Conservation (phyloP, 257 asterid species). For the Solanum arcanum region DNA sequence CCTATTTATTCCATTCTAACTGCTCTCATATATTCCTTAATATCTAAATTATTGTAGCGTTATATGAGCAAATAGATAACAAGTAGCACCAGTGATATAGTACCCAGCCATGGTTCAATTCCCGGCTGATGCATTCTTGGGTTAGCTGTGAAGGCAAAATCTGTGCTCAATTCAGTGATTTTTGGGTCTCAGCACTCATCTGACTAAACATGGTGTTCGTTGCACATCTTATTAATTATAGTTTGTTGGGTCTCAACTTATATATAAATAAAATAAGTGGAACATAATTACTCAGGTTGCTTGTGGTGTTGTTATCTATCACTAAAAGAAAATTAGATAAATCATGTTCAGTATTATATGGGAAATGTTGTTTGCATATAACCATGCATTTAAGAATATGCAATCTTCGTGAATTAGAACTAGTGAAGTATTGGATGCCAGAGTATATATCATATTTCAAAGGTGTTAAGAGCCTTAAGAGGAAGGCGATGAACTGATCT, state of each 20-base stretch:
- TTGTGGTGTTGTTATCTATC: no score
- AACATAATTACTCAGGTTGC: no score
- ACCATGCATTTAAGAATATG: neutral
- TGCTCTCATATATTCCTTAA: neutral
- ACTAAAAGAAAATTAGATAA: no score
- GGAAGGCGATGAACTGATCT: no score
- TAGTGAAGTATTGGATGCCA: neutral
- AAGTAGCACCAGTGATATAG: neutral
- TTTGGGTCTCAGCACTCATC: neutral
- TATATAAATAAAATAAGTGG: no score
- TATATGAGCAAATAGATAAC: neutral
- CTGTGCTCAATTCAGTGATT: neutral
- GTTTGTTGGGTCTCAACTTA: no score
- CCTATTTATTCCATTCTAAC: neutral
- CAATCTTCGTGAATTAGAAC: neutral
- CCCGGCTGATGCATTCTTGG: constrained; percentile 65
- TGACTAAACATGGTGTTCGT: neutral
- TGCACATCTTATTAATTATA: no score
- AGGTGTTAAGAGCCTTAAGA: neutral
- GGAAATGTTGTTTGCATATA: neutral
- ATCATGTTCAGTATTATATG: no score
- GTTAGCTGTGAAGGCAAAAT: neutral
- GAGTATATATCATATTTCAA: neutral
- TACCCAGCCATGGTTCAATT: constrained; percentile 51
- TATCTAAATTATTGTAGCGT: neutral